Evolutionary conservation across 345 rosid genomes (phyloP).

Genomic region (Eucalyptus paniculata): DNA sequence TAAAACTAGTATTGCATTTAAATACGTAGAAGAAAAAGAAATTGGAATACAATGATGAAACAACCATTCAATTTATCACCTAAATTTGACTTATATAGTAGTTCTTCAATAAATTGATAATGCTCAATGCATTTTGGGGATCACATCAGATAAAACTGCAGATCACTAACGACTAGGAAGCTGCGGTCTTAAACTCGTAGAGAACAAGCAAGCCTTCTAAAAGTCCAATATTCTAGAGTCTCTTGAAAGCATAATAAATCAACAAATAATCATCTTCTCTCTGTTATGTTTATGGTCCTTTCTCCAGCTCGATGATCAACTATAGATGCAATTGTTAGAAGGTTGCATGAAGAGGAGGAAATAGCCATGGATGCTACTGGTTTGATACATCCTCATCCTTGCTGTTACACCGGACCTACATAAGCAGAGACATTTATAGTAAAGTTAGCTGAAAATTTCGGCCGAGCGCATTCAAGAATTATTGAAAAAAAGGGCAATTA

Average conservation of each 20-base stretch:
- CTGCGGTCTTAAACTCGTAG: not conserved
- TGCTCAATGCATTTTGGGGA: not conserved
- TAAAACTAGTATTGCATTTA: not conserved
- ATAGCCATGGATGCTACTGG: not conserved
- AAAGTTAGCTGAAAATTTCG: not conserved
- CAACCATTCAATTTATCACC: not conserved
- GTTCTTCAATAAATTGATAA: not conserved
- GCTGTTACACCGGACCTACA: not conserved
- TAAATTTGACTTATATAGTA: not conserved
- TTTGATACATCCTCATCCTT: not conserved
- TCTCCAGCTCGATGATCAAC: not conserved
- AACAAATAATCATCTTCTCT: not conserved
- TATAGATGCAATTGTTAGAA: not conserved
- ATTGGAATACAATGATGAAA: not conserved
- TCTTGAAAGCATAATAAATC: not conserved
- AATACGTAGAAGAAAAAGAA: not conserved
- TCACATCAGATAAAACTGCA: not conserved
- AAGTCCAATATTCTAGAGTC: not conserved
- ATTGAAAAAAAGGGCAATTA: not conserved
- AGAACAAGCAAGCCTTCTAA: not conserved
- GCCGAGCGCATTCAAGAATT: not conserved
- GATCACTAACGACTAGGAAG: not conserved
- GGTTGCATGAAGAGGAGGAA: not conserved
- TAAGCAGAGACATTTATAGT: not conserved
- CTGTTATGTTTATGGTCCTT: not conserved